Conservation (phyloP, 2,329 filamentous ascomycete genomes). For the Pseudocercospora macadamiae region DNA sequence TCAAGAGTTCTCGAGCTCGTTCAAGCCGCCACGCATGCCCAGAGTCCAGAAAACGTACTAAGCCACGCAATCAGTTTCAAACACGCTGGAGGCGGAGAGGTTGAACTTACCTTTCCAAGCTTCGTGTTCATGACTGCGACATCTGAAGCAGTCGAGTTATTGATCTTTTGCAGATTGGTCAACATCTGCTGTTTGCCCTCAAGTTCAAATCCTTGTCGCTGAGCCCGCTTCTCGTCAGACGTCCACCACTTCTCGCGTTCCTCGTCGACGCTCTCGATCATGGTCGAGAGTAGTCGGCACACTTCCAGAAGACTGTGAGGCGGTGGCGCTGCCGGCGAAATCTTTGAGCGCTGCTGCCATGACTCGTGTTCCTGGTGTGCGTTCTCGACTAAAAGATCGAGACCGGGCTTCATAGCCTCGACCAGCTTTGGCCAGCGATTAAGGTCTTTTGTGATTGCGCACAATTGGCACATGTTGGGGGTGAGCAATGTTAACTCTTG, state of each 20-base stretch:
- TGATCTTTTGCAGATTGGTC: slow-evolving; percentile 29
- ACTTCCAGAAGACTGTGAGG: slow-evolving; percentile 18
- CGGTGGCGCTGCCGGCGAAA: neutral
- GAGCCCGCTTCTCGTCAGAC: slow-evolving; percentile 22
- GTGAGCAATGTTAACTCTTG: neutral
- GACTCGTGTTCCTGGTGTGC: slow-evolving; percentile 21
- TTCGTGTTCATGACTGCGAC: slow-evolving; percentile 25
- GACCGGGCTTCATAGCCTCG: slow-evolving; percentile 18
- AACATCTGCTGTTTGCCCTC: slow-evolving; percentile 25
- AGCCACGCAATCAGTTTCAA: neutral
- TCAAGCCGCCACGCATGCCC: slow-evolving; percentile 26
- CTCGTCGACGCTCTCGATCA: slow-evolving; percentile 22
- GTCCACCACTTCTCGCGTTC: slow-evolving; percentile 27
- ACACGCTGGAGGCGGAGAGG: neutral
- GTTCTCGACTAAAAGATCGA: slow-evolving; percentile 23
- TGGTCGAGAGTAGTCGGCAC: slow-evolving; percentile 18
- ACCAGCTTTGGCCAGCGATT: slow-evolving; percentile 25
- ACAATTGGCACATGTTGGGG: slow-evolving; percentile 29
- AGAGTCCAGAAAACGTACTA: slow-evolving; percentile 27
- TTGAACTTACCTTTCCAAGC: slow-evolving; percentile 12
- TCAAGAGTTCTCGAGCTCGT: slow-evolving; percentile 16
- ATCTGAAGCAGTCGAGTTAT: slow-evolving; percentile 19
- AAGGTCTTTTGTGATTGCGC: slow-evolving; percentile 23
- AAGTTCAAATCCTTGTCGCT: slow-evolving; percentile 19
- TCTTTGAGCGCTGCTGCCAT: slow-evolving; percentile 8